Evolutionary conservation across 805 yeast species (phyloP).

Genomic region (Kazachstania bromeliacearum): DNA sequence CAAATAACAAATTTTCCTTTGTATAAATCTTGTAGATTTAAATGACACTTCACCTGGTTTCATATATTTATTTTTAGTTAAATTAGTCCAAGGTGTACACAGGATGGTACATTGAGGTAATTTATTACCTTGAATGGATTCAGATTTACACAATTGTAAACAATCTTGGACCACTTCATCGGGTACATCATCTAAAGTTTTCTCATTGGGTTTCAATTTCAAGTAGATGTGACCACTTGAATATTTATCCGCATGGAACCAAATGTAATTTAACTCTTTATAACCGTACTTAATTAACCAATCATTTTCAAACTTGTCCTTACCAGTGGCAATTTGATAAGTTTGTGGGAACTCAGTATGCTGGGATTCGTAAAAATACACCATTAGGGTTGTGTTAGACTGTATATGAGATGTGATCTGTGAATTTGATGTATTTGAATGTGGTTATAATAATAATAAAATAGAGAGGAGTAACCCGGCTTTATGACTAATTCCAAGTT

Average conservation of each 20-base stretch:
- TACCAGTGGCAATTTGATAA: constrained; percentile 44
- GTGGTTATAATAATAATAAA: too few relatives aligned
- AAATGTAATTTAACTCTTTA: constrained; percentile 45
- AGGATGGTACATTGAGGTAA: constrained; percentile 55
- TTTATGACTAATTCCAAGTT: too few relatives aligned
- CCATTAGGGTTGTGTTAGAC: constrained; percentile 19
- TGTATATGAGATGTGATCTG: too few relatives aligned
- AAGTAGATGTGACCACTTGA: constrained; percentile 74
- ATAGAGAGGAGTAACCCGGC: too few relatives aligned
- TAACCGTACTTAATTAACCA: constrained; percentile 52
- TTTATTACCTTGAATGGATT: constrained; percentile 69
- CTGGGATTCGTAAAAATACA: constrained; percentile 23
- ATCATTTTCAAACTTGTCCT: constrained; percentile 64
- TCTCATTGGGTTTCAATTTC: constrained; percentile 41
- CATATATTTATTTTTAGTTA: constrained; percentile 61
- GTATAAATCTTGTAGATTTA: constrained; percentile 46
- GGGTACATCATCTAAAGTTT: constrained; percentile 41
- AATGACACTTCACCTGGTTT: constrained; percentile 73
- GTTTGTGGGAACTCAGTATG: constrained; percentile 11
- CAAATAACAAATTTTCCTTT: constrained; percentile 42
- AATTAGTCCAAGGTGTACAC: constrained; percentile 65
- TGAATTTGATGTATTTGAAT: too few relatives aligned
- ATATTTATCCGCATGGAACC: constrained; percentile 75
- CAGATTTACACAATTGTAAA: constrained; percentile 67
- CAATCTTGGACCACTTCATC: constrained; percentile 43